These are phyloP conservation scores for Fraxinus paxiana DNA, from an alignment of 305 asterid genomes.

Conservation along the genomic window DNA sequence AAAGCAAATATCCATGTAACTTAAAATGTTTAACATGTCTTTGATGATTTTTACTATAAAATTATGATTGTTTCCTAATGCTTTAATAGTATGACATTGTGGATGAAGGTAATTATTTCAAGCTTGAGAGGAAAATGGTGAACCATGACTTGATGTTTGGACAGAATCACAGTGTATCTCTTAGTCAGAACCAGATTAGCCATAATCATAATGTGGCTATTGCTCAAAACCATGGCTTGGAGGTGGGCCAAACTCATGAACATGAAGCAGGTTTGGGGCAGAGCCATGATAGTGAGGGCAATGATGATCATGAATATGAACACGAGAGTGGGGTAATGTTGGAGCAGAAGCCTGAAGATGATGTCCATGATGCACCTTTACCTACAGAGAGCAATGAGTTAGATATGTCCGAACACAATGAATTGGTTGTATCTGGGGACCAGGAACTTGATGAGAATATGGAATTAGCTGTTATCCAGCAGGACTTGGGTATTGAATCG, in stretches of 20 bases:
- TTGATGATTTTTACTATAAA: neutral
- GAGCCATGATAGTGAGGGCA: constrained; percentile 37
- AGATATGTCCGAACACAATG: constrained; percentile 56
- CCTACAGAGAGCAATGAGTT: constrained; percentile 47
- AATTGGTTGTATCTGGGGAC: constrained; percentile 44
- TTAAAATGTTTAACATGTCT: neutral
- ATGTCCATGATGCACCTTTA: constrained; percentile 44
- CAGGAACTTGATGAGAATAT: constrained; percentile 72
- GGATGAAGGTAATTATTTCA: constrained; percentile 22
- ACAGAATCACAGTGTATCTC: constrained; percentile 38
- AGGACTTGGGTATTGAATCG: constrained; percentile 53
- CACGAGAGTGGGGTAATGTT: constrained; percentile 43
- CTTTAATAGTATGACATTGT: constrained; percentile 2
- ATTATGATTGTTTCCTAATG: neutral
- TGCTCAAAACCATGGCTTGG: constrained; percentile 51
- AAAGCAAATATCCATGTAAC: neutral
- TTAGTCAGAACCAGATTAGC: constrained; percentile 55
- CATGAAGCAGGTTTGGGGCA: constrained; percentile 44
- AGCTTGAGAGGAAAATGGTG: constrained; percentile 36
- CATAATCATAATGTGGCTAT: constrained; percentile 46
- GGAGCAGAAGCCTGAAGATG: constrained; percentile 61
- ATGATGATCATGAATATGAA: constrained; percentile 42
- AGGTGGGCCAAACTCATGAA: constrained; percentile 46
- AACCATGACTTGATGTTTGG: constrained; percentile 57
- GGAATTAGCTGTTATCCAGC: constrained; percentile 67